Base-by-base conservation (phyloP, 179 eudicot genomes). In the Spergularia azorica region DNA sequence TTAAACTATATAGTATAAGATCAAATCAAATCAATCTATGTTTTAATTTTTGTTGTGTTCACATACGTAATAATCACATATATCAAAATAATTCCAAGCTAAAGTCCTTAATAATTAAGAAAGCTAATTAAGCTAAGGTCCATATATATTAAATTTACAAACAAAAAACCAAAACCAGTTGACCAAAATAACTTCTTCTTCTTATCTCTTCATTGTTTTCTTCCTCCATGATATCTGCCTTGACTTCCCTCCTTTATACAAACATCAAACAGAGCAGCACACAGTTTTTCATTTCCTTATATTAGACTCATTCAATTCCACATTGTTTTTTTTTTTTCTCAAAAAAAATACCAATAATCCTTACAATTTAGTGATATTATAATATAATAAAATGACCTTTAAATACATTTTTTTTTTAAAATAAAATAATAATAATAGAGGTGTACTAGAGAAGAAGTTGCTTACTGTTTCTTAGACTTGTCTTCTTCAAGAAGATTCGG, bases 381-480 rank as follows among this genome's bases (percentile, higher is more conserved):
- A 26, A 26, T 58, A 58, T 58, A 16, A 17, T 60, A 60, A 8
- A 17, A 48, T 46, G 26, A 21, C n/a, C 3, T 9, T 11, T 0
- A 39, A 9, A 41, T 38, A 26, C 5, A 41, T 13, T 46, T 50
- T 48, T 5, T 0, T n/a, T n/a, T n/a, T n/a, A n/a, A n/a, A 36
- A 15, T 20, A 9, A n/a, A 38, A 0, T 54, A 39, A n/a, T 20
- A 20, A 62, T 51, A 63, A 16, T 9, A 69, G 2, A 48, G 20
- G 10, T n/a, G 57, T 6, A 67, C 3, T 16, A 52, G 9, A 51
- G 15, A 63, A 26, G 5, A 3, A 20, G 20, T 14, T 26, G 61
- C 86, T 77, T 84, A 90, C 92, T 79, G 81, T 80, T 87, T 88
- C 71, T 86, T 89, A 51, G 81, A 67, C 82, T 85, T 90, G 7